Base-by-base conservation (phyloP, 495 filamentous ascomycete species). In the Terfezia claveryi region DNA sequence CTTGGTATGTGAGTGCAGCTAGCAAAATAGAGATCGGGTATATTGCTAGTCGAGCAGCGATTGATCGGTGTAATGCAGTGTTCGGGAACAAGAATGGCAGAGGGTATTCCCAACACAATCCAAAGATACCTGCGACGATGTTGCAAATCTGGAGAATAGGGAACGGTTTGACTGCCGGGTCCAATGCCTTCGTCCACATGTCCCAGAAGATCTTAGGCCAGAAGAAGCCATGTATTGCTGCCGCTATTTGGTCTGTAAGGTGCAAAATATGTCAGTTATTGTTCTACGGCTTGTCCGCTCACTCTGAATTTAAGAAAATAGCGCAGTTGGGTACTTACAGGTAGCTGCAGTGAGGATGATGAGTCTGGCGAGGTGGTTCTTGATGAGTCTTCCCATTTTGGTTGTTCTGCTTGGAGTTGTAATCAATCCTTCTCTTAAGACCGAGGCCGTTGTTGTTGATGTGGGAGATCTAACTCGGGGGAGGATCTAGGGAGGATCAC, bases 161-260 rank as follows among this genome's bases (percentile, higher is more conserved):
- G 36, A 89, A 64, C 3, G 89, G 91, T 56, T 80, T 83, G 54
- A 96, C 87, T 54, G 82, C 82, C 49, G 71, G 74, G 64, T 96
- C 83, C 59, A 99, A 79, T 65, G 84, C 87, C 61, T 88, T 87
- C 56, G 92, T 93, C 61, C 85, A 71, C 68, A 93, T 92, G 71
- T 99, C 92, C 83, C 85, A 99, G 72, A 99, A 92, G 60, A 96
- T 79, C 71, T 99, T 99, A 54, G 92, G 92, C 88, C 88, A 99
- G 76, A 96, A 92, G 77, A 86, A 94, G 62, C 79, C 82, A 70
- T 87, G 75, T 53, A 99, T 68, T 1, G 81, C 79, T 57, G 87
- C 85, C 59, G 77, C 82, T 55, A 94, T 63, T 79, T 99, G 92
- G 65, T 93, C 87, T 86, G 62, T 50, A 51, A 32, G 52, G 41